These are phyloP conservation scores for Neurospora sp. DNA, from an alignment of 495 filamentous ascomycete genomes.

Conservation along the genomic window DNA sequence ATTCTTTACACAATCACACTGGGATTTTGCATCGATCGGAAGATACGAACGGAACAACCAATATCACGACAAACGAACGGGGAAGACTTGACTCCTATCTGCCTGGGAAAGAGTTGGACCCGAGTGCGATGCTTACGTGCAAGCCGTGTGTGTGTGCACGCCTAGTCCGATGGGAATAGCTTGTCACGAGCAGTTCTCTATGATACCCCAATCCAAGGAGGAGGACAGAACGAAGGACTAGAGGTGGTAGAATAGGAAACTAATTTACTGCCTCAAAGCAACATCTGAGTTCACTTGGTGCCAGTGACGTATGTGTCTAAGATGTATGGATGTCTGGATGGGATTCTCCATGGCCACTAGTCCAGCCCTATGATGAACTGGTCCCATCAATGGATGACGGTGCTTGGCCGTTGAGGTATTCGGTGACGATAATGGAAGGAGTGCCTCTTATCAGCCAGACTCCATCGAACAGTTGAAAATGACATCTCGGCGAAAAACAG, in stretches of 20 bases:
- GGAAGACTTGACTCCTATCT: not conserved
- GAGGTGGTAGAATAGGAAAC: not conserved
- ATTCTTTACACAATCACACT: slow-evolving; percentile 18
- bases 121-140: not conserved
- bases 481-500: not conserved
- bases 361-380: not conserved
- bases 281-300: not conserved
- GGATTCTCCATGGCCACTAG: not conserved
- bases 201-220: not conserved
- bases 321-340: not conserved
- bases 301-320: not conserved
- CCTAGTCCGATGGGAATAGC: not conserved
- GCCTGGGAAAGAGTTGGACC: not conserved
- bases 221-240: not conserved
- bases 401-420: not conserved
- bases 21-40: slow-evolving; percentile 13
- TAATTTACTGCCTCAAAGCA: not conserved
- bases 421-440: not conserved
- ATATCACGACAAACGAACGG: not conserved
- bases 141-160: not conserved
- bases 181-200: not conserved
- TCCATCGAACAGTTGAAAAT: not conserved
- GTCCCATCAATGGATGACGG: not conserved
- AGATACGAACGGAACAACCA: not conserved
- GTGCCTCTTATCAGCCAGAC: not conserved